Evolutionary conservation across 2,329 filamentous ascomycete genomes (phyloP), one percentile per base, ranked within the genome.

Genomic region (Coniochaeta pulveracea): DNA sequence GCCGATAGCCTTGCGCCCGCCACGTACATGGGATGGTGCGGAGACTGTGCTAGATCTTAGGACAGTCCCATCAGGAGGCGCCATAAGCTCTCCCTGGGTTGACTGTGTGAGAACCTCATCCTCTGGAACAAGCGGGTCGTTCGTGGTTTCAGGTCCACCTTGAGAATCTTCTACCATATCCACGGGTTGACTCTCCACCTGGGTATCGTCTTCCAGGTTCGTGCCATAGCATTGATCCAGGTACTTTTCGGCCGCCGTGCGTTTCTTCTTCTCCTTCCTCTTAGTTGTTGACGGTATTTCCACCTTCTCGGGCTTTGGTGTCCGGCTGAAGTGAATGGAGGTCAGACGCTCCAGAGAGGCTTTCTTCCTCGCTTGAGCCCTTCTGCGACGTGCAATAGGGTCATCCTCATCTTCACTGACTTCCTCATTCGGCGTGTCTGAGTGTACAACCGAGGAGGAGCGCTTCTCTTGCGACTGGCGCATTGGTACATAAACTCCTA

Each of bases 401-500:
- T 60, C 56, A 10, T 55, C 54, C 2, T 53, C 54, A 0, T 47
- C 48, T 2, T 50, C 41, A 2, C 46, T 43, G n/a, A 53, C 43
- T 4, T 47, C 51, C 3, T 47, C 46, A 12, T 38, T 43, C 1
- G 39, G 38, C 29, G 56, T 56, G 10, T 43, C 34, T 9, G 40
- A 42, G 10, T 29, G 35, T 11, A 33, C 25, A 4, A 37, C 33
- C 1, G 42, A 43, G 6, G 36, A 42, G 15, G 47, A 43, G 7
- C 49, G 39, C 19, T 60, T 52, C 40, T 64, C 56, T 31, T 68
- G 64, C 0, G 64, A 68, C 31, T 59, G 52, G 26, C 54, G 51
- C 60, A 65, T 61, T 1, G 59, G 57, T 38, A 63, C 62, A 36
- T 68, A 69, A 14, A 57, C 51, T 4, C 49, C 49, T 26, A 59